These are phyloP conservation scores for Venustampulla echinocandica DNA, from an alignment of 495 filamentous ascomycete genomes.

Conservation along the genomic window DNA sequence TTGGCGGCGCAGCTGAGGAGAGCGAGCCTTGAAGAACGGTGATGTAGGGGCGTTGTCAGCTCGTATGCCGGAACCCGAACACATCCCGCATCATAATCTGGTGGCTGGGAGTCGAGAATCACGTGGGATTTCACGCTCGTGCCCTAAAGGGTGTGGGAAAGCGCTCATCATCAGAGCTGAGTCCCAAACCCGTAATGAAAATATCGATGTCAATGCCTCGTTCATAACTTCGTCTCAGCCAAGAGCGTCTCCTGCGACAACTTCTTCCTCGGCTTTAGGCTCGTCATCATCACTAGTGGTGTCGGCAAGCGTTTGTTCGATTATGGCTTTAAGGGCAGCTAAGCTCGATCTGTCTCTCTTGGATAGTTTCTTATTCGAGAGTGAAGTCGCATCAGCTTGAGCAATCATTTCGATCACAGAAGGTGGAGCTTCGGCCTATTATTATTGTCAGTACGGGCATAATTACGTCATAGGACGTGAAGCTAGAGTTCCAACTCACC, in stretches of 20 bases:
- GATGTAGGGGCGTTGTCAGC: too few species aligned
- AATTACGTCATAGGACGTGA: constrained; percentile 14
- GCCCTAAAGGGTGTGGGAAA: too few species aligned
- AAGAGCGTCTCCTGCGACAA: background rate
- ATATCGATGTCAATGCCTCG: background rate
- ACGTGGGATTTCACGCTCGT: background rate
- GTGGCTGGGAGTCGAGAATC: background rate
- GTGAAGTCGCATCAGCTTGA: constrained; percentile 4
- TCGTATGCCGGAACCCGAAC: too few species aligned
- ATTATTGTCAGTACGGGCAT: constrained; percentile 16
- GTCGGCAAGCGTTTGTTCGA: constrained; percentile 16
- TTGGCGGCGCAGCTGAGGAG: background rate
- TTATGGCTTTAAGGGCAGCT: constrained; percentile 27
- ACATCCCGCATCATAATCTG: background rate
- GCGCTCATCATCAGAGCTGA: background rate
- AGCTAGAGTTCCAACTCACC: constrained; percentile 26
- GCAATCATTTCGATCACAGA: constrained; percentile 10
- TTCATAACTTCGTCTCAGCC: background rate
- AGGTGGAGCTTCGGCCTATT: constrained; percentile 29
- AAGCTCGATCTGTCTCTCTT: constrained; percentile 28
- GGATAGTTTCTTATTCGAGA: constrained; percentile 10
- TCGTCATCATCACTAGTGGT: too few species aligned
- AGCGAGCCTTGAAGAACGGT: background rate
- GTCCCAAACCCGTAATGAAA: background rate
- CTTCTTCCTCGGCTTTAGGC: background rate